phyloP scores from a whole-genome alignment of 371 early-diverging fungal species.

The Mucor velutinosus region DNA sequence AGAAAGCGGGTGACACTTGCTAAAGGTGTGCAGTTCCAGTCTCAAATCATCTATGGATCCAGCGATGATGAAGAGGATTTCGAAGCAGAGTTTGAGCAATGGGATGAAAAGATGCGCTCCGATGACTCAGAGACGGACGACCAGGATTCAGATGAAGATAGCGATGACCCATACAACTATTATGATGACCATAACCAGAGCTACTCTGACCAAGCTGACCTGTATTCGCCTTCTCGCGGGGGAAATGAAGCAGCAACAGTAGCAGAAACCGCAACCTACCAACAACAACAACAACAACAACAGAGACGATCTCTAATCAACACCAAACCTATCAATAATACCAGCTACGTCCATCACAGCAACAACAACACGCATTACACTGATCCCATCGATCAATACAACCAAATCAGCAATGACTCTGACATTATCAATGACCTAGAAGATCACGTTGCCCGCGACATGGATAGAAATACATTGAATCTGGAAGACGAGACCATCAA shows the following conservation, averaged over 20 bases:
- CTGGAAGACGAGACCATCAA: conserved; percentile 49
- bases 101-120: conserved; percentile 48
- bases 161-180: conserved; percentile 30
- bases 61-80: conserved; percentile 60
- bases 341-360: not conserved
- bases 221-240: conserved; percentile 4
- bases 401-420: conserved; percentile 16
- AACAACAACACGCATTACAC: not conserved
- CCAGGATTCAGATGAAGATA: conserved; percentile 22
- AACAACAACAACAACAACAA: conserved; percentile 3
- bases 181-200: conserved; percentile 18
- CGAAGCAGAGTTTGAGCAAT: conserved; percentile 49
- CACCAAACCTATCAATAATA: conserved; percentile 7
- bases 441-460: not conserved
- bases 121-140: conserved; percentile 19
- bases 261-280: not conserved
- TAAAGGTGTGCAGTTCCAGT: conserved; percentile 52
- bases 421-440: conserved; percentile 21
- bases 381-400: not conserved
- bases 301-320: not conserved
- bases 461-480: conserved; percentile 5
- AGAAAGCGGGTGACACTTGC: conserved; percentile 43
- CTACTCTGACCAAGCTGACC: conserved; percentile 13
- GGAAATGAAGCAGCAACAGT: not conserved
- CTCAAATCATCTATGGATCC: conserved; percentile 50